Percentiles rank a stretch among this genome's conserved stretches.
Conservation (phyloP, 2,329 filamentous ascomycete genomes). For the Coniella vitis region DNA sequence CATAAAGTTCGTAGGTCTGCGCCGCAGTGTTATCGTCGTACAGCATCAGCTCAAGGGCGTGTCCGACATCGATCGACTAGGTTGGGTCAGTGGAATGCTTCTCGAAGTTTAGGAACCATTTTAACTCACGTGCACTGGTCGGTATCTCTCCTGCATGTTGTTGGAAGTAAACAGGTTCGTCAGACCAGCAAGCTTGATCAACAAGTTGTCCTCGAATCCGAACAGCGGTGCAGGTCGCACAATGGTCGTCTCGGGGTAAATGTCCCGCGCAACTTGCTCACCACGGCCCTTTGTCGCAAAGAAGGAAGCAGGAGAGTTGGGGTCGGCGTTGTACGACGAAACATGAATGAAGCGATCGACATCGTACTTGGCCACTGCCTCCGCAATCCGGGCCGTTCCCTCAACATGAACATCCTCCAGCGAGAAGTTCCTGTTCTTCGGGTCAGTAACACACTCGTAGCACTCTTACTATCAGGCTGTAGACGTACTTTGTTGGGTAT, state of each 20-base stretch:
- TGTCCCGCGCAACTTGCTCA: constrained; percentile 75
- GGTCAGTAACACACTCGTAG: background rate
- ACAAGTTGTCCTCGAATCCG: constrained; percentile 87
- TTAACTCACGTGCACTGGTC: constrained; percentile 74
- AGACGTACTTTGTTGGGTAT: constrained; percentile 83
- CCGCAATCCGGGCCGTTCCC: constrained; percentile 83
- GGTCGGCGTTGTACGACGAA: constrained; percentile 85
- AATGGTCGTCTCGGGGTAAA: constrained; percentile 96
- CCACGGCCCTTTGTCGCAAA: constrained; percentile 83
- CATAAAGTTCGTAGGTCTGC: constrained; percentile 91
- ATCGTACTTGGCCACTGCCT: constrained; percentile 95
- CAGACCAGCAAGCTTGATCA: constrained; percentile 74
- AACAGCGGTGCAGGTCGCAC: constrained; percentile 91
- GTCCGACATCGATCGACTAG: constrained; percentile 77
- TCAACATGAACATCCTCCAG: constrained; percentile 90
- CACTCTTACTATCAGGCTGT: background rate
- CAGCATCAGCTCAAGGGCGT: constrained; percentile 81
- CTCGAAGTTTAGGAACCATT: background rate
- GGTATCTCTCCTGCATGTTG: constrained; percentile 85
- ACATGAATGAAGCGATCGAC: constrained; percentile 95
- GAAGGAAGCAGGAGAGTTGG: constrained; percentile 78
- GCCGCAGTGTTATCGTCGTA: constrained; percentile 85
- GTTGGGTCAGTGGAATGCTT: too few species aligned
- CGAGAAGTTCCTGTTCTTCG: constrained; percentile 76
- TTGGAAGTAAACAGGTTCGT: constrained; percentile 85